Base-by-base conservation (phyloP, 2,329 filamentous ascomycete species). In the Cladosporium sp. region DNA sequence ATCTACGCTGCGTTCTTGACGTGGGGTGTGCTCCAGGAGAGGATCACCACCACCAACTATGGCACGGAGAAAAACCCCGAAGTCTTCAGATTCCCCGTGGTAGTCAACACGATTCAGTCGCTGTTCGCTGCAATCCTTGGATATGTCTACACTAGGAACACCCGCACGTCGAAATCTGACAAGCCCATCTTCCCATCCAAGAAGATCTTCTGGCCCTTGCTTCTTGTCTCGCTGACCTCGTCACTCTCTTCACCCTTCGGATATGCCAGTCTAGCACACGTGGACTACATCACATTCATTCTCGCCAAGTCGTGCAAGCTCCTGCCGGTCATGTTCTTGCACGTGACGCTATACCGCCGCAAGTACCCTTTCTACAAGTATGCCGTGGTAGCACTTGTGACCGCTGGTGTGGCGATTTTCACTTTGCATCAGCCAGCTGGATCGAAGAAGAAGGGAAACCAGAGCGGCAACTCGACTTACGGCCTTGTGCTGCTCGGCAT, bases 1-100 rank as follows among this genome's bases (percentile, higher is more conserved):
- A 99, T 99, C 72, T 99, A 99, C 78, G 92, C 90, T 40, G 96
- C 93, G 40, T 99, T 99, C 94, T 97, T 99, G 62, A 96, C 93
- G 37, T 99, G 95, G 95, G 95, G 91, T 28, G 89, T 96, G 70
- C 90, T 99, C 67, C 95, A 99, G 84, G 95, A 99, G 80, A 93
- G 95, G 74, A 92, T 99, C 74, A 98, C 95, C 31, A 99, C 95
- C 16, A 98, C 93, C 12, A 85, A 88, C 8, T 95, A 98, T 79
- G 90, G 90, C 66, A 80, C 89, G 14, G 75, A 78, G 5, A 78
- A 84, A 26, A 76, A 82, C 33, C 87, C 86, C 28, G 78, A 96
- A 77, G 88, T 91, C 72, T 99, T 97, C 86, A 92, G 90, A 70
- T 97, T 93, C 79, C 91, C 95, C 65, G 89, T 99, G 74, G 94